Evolutionary conservation across 148 eudicot genomes (phyloP).

Genomic region (Rhododendron molle): DNA sequence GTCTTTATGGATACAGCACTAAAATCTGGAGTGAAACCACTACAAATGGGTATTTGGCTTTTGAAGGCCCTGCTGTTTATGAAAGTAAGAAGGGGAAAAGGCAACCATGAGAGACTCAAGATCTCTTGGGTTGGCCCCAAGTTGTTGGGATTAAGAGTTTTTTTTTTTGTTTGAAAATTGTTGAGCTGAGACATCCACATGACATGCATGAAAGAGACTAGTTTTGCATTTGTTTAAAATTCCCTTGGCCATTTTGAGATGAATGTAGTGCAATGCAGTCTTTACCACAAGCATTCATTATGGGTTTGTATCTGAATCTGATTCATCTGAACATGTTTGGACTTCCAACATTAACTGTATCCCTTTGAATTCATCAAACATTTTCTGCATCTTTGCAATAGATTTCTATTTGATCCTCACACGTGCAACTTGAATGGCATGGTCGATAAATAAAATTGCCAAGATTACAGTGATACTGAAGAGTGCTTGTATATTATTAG

Average conservation of each 20-base stretch:
- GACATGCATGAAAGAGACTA: background rate
- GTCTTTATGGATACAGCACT: constrained; percentile 1
- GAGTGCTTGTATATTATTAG: background rate
- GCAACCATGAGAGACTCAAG: background rate
- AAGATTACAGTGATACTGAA: background rate
- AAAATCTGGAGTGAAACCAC: background rate
- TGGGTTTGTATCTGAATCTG: background rate
- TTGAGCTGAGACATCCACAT: constrained; percentile 6
- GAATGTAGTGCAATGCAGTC: background rate
- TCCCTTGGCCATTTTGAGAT: background rate
- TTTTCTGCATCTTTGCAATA: constrained; percentile 6
- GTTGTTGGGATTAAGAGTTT: background rate
- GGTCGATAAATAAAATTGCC: background rate
- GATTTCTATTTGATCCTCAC: background rate
- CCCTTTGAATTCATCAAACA: background rate
- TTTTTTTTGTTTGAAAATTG: background rate
- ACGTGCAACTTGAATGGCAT: background rate
- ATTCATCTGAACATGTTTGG: background rate
- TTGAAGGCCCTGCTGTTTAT: background rate
- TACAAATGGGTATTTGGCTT: background rate
- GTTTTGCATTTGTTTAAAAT: background rate
- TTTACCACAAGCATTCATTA: background rate
- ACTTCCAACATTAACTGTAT: background rate
- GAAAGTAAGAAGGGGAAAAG: background rate
- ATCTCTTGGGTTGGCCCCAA: background rate